These are phyloP conservation scores for Schizonepeta tenuifolia DNA, from an alignment of 257 asterid genomes.

Conservation along the genomic window DNA sequence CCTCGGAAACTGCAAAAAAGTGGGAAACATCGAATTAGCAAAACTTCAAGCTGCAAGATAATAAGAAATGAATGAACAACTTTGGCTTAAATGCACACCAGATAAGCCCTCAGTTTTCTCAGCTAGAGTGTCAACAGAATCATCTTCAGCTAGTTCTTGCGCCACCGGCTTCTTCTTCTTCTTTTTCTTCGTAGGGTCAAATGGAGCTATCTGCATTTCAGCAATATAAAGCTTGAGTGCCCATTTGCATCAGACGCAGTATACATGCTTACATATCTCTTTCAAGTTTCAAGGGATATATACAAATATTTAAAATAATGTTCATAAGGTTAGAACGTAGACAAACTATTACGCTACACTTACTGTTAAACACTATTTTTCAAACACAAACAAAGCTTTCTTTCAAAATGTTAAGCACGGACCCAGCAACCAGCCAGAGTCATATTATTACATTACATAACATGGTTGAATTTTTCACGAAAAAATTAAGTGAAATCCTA, in stretches of 20 bases:
- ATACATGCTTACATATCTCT: neutral
- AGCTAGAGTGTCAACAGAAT: constrained; percentile 57
- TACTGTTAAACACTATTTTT: no score
- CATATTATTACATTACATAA: neutral
- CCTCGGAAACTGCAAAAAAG: constrained; percentile 67
- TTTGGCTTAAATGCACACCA: constrained; percentile 41
- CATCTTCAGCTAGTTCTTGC: constrained; percentile 75
- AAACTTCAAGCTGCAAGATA: neutral
- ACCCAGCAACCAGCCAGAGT: neutral
- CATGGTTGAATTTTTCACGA: neutral
- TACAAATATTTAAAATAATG: no score
- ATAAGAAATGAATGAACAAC: neutral
- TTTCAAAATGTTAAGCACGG: no score
- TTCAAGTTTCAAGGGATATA: neutral
- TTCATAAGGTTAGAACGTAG: neutral
- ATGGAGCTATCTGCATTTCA: constrained; percentile 68
- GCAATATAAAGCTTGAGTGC: neutral
- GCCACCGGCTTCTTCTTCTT: constrained; percentile 86
- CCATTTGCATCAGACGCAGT: neutral
- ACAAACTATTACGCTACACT: neutral
- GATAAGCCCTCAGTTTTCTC: constrained; percentile 79
- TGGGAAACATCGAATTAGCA: neutral
- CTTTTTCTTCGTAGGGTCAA: constrained; percentile 91
- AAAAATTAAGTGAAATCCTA: neutral
- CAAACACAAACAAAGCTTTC: no score